Base-by-base conservation (phyloP, 2,329 filamentous ascomycete species). In the Aurifilum marmelostoma region DNA sequence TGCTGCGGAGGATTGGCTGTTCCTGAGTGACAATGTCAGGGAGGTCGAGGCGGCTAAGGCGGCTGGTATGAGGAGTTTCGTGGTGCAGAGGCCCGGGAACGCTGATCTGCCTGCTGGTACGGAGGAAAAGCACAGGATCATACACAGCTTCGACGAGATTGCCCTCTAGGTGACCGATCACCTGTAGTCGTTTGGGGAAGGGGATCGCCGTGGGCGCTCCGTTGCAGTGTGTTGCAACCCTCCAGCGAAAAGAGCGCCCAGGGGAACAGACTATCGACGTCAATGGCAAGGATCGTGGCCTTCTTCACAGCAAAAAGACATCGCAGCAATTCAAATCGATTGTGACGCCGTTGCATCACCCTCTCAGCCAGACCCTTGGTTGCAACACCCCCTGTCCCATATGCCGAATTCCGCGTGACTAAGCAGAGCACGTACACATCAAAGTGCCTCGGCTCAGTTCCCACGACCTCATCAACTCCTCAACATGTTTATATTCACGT, bases 11-110 rank as follows among this genome's bases (percentile, higher is more conserved):
- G 82, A 86, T 67, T 92, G 92, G 82, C 82, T 93, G n/a, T 96
- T 96, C 77, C 81, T 95, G 71, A 95, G 91, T 75, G 92, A 96
- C 80, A 94, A 94, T 75, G 84, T 92, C 60, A 87, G 86, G 75
- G 89, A 92, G 79, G 88, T 91, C 47, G 83, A 85, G 65, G 89
- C 89, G 62, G 89, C 89, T 56, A 83, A 83, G 71, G 80, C 79
- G 68, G 87, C 88, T 14, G 89, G 89, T n/a, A 88, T 92, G 86
- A 82, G 84, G 74, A 86, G 87, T 74, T 79, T 87, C 66, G 83
- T 90, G 3, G 87, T 91, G 67, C 80, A 85, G 67, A 85, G 92
- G 67, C 89, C 91, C 21, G 92, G 92, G 16, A 96, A 96, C 79
- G 85, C 87, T 50, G 84, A 84, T 39, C 79, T 94, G 71, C 81